Evolutionary conservation across 2,329 filamentous ascomycete species (phyloP), one percentile per base, ranked within the genome.

Genomic region (Harringtonia lauricola): DNA sequence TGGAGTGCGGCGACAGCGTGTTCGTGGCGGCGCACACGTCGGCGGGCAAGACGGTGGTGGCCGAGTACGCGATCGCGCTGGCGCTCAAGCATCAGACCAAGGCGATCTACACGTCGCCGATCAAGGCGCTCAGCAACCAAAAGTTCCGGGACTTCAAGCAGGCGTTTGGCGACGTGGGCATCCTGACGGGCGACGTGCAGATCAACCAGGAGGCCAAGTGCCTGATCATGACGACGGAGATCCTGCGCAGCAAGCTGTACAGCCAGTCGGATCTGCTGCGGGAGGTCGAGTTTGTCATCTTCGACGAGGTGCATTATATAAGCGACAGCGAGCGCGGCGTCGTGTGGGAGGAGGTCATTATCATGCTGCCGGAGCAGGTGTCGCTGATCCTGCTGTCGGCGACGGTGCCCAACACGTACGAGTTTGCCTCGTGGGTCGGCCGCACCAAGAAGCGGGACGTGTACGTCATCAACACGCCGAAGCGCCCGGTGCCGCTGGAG

Each of bases 81-180:
- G 92, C 92, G 26, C 83, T 87, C n/a, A 94, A 90, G 58, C 92
- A 98, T 60, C 96, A 96, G 90, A 98, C 92, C 9, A 98, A 98
- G 61, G 90, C 92, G 19, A 98, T 98, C 51, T 98, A 98, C 61
- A 98, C 92, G 0, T 96, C 92, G 1, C 92, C 92, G 0, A 98
- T 98, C 68, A 98, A 98, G 61, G 92, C 92, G 3, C 68, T 98
- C 45, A 96, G 92, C 64, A 98, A 98, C 59, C 92, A 98, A 59
- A 98, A 98, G 61, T 98, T 96, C 63, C 79, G 92, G 50, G 92
- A 98, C 59, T 98, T 98, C 60, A 78, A 88, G 45, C 75, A 81
- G 44, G 80, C 78, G 0, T 98, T 98, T 55, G 88, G 94, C 47
- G 92, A 98, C 61, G 92, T 98, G 17, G 92, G 92, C 15, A 96